Percentiles rank a stretch among this genome's conserved stretches.
Evolutionary conservation across 495 filamentous ascomycete genomes (phyloP).

Genomic region (Tuber magnatum): DNA sequence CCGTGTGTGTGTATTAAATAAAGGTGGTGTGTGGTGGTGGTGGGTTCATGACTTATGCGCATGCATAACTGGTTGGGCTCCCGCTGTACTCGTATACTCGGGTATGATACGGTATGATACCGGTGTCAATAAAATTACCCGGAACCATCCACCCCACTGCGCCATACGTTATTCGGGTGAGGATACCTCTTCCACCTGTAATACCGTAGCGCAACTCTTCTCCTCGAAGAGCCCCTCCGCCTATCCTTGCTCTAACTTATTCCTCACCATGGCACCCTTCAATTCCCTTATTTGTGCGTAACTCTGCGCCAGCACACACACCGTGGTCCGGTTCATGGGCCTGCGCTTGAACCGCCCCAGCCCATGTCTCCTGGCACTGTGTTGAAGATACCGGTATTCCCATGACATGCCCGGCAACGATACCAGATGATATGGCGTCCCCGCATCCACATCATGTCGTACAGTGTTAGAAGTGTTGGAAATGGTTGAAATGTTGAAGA

Average conservation of each 20-base stretch:
- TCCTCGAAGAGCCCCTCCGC: not conserved
- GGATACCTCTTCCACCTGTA: not conserved
- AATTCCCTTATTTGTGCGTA: not conserved
- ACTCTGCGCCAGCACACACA: constrained; percentile 26
- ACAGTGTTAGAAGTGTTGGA: not conserved
- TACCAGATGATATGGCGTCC: not conserved
- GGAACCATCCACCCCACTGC: constrained; percentile 23
- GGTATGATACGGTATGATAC: too few species aligned
- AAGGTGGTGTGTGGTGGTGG: not conserved
- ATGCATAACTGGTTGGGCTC: constrained; percentile 13
- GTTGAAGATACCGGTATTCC: not conserved
- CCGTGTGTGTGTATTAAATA: constrained; percentile 12
- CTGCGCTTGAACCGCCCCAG: constrained; percentile 4
- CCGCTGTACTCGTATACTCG: too few species aligned
- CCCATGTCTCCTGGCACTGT: not conserved
- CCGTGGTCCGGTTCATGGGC: constrained; percentile 21
- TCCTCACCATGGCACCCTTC: constrained; percentile 4
- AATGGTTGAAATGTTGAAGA: not conserved
- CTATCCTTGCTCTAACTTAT: constrained; percentile 12
- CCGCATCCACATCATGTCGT: not conserved
- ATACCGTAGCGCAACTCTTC: not conserved
- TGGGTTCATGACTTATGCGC: constrained; percentile 15
- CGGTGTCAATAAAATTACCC: too few species aligned
- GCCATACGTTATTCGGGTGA: constrained; percentile 9
- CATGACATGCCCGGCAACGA: not conserved